Percentiles rank a stretch among this genome's conserved stretches.
phyloP scores from a whole-genome alignment of 1,284 basidiomycete species.

The Naganishia liquefaciens region DNA sequence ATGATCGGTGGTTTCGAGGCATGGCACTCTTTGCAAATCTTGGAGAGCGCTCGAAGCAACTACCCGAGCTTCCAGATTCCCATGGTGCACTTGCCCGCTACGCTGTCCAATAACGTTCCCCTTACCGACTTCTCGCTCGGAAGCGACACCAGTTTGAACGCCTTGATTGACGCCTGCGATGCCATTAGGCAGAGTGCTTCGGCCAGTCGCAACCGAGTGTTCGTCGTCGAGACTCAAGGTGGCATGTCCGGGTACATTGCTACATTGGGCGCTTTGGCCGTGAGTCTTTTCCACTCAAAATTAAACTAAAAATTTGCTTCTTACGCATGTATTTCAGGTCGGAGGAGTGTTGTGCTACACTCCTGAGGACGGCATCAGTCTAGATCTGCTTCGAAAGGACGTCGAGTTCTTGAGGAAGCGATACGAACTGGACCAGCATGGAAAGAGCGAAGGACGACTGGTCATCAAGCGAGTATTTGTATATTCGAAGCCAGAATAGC shows the following conservation, averaged over 20 bases:
- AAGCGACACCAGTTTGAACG: slow-evolving; percentile 93
- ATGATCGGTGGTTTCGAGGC: slow-evolving; percentile 97
- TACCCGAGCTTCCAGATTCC: slow-evolving; percentile 93
- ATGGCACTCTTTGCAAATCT: slow-evolving; percentile 73
- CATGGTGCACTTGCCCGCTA: slow-evolving; percentile 89
- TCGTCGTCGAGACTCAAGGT: slow-evolving; percentile 97
- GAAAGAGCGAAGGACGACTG: slow-evolving; percentile 86
- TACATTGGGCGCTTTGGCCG: slow-evolving; percentile 90
- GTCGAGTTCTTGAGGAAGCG: slow-evolving; percentile 86
- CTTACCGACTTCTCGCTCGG: slow-evolving; percentile 94
- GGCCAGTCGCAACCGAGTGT: slow-evolving; percentile 90
- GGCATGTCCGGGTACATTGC: slow-evolving; percentile 95
- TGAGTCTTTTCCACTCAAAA: slow-evolving; percentile 54
- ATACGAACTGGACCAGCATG: slow-evolving; percentile 82
- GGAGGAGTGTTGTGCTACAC: slow-evolving; percentile 93
- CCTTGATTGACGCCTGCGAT: slow-evolving; percentile 95
- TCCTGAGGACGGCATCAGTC: slow-evolving; percentile 83
- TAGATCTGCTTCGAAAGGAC: slow-evolving; percentile 78
- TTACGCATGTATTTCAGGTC: slow-evolving; percentile 58
- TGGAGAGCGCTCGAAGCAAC: slow-evolving; percentile 75
- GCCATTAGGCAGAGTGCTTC: slow-evolving; percentile 97
- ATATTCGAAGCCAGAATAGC: neutral
- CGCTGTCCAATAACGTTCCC: slow-evolving; percentile 97
- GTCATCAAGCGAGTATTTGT: slow-evolving; percentile 70
- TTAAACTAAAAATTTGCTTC: neutral